Conservation (phyloP, 169 alveolate species). For the Plasmodium chabaudi region DNA sequence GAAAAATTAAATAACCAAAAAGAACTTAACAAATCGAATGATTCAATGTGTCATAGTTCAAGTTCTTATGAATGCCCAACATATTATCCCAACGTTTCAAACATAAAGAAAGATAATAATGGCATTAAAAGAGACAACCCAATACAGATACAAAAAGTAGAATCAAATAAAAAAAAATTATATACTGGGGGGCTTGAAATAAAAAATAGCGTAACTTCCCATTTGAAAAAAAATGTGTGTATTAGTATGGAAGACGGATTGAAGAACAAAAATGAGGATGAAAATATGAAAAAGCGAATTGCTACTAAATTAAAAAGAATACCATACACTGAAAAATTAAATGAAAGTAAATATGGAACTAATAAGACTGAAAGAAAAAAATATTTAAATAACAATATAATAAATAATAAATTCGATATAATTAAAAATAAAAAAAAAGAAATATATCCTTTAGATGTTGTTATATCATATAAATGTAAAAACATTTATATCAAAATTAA, state of each 20-base stretch:
- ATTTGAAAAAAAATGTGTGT: background rate
- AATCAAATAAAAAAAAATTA: too few species aligned
- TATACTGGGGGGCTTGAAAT: background rate
- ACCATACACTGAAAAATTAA: background rate
- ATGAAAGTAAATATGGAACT: conserved; percentile 1
- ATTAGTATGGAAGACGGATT: background rate
- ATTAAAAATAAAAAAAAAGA: conserved; percentile 17
- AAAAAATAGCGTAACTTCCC: conserved; percentile 2
- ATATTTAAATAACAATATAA: background rate
- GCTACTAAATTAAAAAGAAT: conserved; percentile 13
- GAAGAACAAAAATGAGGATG: background rate
- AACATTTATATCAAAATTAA: conserved; percentile 62
- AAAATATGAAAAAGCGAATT: conserved; percentile 5
- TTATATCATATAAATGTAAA: conserved; percentile 44
- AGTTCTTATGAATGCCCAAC: conserved; percentile 11
- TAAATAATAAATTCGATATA: conserved; percentile 10
- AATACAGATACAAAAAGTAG: too few species aligned
- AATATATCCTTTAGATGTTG: conserved; percentile 63
- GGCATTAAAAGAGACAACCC: too few species aligned
- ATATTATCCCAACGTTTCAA: conserved; percentile 2
- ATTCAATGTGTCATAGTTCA: conserved; percentile 38
- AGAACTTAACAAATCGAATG: background rate
- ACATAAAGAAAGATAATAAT: background rate
- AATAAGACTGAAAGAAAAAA: conserved; percentile 29
- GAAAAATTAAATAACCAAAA: background rate